phyloP scores from a whole-genome alignment of 371 early-diverging fungal species.

The Globomyces sp. region DNA sequence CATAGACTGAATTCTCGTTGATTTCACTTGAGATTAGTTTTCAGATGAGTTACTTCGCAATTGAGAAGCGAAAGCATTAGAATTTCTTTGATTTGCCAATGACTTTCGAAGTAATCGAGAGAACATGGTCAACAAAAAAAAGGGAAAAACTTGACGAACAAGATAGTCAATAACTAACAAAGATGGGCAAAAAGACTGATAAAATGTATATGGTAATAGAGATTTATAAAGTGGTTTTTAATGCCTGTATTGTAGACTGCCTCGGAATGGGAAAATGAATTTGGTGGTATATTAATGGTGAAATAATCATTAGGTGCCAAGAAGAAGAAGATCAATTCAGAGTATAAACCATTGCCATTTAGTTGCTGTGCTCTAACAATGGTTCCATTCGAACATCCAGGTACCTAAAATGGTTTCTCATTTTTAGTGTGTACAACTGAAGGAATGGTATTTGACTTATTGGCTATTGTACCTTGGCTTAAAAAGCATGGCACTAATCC shows the following conservation, averaged over 20 bases:
- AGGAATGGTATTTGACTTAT: conserved; percentile 84
- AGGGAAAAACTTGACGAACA: not conserved
- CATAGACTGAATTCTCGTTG: conserved; percentile 23
- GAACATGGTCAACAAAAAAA: too few species aligned
- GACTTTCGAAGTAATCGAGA: not conserved
- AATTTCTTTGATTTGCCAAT: not conserved
- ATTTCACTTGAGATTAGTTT: not conserved
- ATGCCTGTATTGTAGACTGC: not conserved
- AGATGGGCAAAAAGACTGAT: conserved; percentile 16
- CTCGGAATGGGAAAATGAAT: conserved; percentile 17
- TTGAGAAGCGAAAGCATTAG: not conserved
- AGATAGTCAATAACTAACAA: not conserved
- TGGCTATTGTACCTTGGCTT: conserved; percentile 77
- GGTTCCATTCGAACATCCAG: conserved; percentile 80
- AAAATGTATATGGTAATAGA: conserved; percentile 10
- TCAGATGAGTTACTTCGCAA: not conserved
- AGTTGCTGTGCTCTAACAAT: conserved; percentile 80
- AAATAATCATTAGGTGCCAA: not conserved
- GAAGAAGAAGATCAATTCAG: conserved; percentile 1
- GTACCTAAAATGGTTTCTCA: too few species aligned
- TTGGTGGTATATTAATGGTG: conserved; percentile 5
- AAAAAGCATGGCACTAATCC: conserved; percentile 83
- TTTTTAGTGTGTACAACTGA: conserved; percentile 71
- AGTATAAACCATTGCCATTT: conserved; percentile 15
- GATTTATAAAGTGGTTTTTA: too few species aligned